Evolutionary conservation across 2,329 filamentous ascomycete genomes (phyloP).

Genomic region (Albifimbria verrucaria): DNA sequence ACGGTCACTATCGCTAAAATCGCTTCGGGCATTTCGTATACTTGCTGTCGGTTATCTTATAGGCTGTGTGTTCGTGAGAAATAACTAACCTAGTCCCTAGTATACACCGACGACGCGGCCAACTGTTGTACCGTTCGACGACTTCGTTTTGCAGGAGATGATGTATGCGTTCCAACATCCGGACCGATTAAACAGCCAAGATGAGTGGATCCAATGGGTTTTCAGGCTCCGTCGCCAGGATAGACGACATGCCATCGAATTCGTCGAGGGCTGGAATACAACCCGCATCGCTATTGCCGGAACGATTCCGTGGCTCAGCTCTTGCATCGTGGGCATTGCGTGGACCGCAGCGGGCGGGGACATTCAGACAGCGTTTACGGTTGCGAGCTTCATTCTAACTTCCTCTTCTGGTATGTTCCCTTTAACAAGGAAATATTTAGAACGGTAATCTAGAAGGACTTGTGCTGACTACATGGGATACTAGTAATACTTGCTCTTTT

Average conservation of each 20-base stretch:
- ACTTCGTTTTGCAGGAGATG: conserved; percentile 7
- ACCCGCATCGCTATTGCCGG: conserved; percentile 1
- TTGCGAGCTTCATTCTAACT: conserved; percentile 4
- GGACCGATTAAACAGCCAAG: not conserved
- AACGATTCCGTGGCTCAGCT: not conserved
- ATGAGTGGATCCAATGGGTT: conserved; percentile 5
- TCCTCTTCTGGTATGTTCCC: conserved; percentile 1
- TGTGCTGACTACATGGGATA: not conserved
- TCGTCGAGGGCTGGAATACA: conserved; percentile 5
- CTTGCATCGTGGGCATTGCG: not conserved
- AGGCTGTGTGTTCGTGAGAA: too few species aligned
- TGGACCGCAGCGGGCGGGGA: conserved; percentile 3
- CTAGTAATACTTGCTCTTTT: not conserved
- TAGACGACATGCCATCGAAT: conserved; percentile 3
- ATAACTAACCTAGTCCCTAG: too few species aligned
- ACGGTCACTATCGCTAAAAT: conserved; percentile 4
- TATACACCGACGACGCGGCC: conserved; percentile 2
- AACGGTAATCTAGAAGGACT: too few species aligned
- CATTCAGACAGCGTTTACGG: conserved; percentile 1
- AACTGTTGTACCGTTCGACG: conserved; percentile 4
- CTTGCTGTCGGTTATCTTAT: conserved; percentile 4
- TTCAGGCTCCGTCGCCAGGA: conserved; percentile 1
- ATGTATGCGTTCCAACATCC: conserved; percentile 6
- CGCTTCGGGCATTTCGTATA: conserved; percentile 3
- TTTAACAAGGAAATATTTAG: too few species aligned